Evolutionary conservation across 768 basidiomycete genomes (phyloP), one percentile per base, ranked within the genome.

Genomic region (Collybia sordida): DNA sequence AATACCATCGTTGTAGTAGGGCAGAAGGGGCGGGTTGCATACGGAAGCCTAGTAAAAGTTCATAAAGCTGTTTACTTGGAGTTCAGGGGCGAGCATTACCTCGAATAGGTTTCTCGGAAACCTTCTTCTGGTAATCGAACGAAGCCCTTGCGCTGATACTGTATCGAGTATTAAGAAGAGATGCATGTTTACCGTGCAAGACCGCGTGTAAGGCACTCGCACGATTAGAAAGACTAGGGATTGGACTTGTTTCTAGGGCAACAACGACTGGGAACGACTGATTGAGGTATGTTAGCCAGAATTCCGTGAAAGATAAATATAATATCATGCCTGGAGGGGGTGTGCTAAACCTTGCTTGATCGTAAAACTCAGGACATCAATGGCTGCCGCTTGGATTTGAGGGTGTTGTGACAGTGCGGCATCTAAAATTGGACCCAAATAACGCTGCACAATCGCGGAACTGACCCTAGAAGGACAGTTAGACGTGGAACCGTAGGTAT

Each of bases 271-370:
- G 94, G 65, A 97, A 87, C 27, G 92, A 96, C 86, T 95, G 55
- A 2, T 47, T 17, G 23, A 18, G 4, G 28, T 47, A 17, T 21
- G 17, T 31, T 1, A 51, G 18, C 22, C 21, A 31, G 42, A 18
- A 48, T 21, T 5, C 15, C 28, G 21, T 37, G 47, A 28, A 37
- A 11, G 14, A 17, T 51, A 44, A 38, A 27, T 3, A 21, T 40
- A 23, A 19, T 37, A 47, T 11, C 78, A 46, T 60, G 88, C 90
- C 74, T 92, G 90, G 5, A 99, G 77, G 0, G 97, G 97, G 69
- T 98, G 95, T 4, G 93, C 92, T 45, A 98, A 76, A 2, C 97
- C 97, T 67, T 98, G 96, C 61, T 88, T 93, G 55, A 98, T 85
- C 0, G 94, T 96, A 60, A 97, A 96, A 25, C 82, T 88, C 47